Evolutionary conservation across 2,329 filamentous ascomycete species (phyloP).

Genomic region (Hypomyces perniciosus): DNA sequence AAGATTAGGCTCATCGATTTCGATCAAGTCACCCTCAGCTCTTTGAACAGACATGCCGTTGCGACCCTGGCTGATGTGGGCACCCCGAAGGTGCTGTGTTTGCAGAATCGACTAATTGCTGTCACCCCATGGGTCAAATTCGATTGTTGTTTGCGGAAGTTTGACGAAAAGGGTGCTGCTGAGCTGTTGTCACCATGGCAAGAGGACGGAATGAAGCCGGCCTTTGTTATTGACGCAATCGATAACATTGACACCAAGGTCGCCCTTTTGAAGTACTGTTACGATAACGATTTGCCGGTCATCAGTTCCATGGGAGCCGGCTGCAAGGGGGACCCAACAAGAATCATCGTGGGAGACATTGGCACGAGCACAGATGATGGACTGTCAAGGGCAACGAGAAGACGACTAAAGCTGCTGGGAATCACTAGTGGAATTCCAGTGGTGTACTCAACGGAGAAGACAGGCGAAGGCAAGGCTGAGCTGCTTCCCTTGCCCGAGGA

Average conservation of each 20-base stretch:
- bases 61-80: slow-evolving; percentile 93
- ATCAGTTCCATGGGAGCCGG: slow-evolving; percentile 96
- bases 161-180: slow-evolving; percentile 61
- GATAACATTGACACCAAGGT: slow-evolving; percentile 99
- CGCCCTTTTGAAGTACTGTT: slow-evolving; percentile 79
- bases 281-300: slow-evolving; percentile 69
- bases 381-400: slow-evolving; percentile 75
- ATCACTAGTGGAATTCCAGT: slow-evolving; percentile 82
- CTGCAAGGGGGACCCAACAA: slow-evolving; percentile 80
- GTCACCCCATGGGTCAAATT: slow-evolving; percentile 90
- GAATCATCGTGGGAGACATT: slow-evolving; percentile 87
- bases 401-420: slow-evolving; percentile 70
- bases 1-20: slow-evolving; percentile 88
- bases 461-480: slow-evolving; percentile 84
- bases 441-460: slow-evolving; percentile 87
- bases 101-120: slow-evolving; percentile 73
- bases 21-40: slow-evolving; percentile 93
- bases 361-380: slow-evolving; percentile 82
- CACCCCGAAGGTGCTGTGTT: slow-evolving; percentile 81
- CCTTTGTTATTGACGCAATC: slow-evolving; percentile 94
- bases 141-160: slow-evolving; percentile 80
- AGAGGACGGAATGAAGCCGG: slow-evolving; percentile 56
- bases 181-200: slow-evolving; percentile 62
- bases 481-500: slow-evolving; percentile 81
- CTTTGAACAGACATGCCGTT: slow-evolving; percentile 90